Conservation (phyloP, 192 early-diverging fungal species). For the Coemansia sp. region DNA sequence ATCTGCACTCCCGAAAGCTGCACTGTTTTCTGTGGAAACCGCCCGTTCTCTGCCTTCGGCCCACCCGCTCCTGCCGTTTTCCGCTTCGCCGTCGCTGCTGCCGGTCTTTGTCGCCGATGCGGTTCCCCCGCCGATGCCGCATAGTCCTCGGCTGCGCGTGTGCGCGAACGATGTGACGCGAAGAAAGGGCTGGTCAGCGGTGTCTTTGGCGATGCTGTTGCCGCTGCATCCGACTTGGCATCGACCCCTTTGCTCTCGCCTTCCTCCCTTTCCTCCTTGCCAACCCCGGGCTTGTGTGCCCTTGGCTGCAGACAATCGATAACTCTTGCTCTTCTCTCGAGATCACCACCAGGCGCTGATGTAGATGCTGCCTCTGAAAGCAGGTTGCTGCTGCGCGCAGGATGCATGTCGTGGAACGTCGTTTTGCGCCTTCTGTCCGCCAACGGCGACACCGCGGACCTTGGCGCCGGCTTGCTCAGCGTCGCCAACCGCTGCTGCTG, state of each 20-base stretch:
- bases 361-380: not conserved
- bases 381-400: not conserved
- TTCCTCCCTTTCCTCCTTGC: not conserved
- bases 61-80: not conserved
- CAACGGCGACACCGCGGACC: not conserved
- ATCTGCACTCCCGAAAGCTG: slow-evolving; percentile 29
- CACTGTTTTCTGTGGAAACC: slow-evolving; percentile 14
- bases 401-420: not conserved
- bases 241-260: not conserved
- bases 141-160: not conserved
- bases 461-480: not conserved
- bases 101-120: not conserved
- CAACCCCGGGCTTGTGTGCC: not conserved
- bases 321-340: not conserved
- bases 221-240: not conserved
- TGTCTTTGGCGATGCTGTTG: not conserved
- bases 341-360: not conserved
- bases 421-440: not conserved
- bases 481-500: slow-evolving; percentile 1
- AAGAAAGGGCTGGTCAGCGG: not conserved
- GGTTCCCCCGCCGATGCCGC: not conserved
- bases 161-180: not conserved
- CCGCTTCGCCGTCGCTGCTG: not conserved
- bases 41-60: slow-evolving; percentile 4
- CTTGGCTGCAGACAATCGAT: slow-evolving; percentile 23